These are phyloP conservation scores for Omphalea diandra DNA, from an alignment of 441 rosid genomes.

Conservation along the genomic window DNA sequence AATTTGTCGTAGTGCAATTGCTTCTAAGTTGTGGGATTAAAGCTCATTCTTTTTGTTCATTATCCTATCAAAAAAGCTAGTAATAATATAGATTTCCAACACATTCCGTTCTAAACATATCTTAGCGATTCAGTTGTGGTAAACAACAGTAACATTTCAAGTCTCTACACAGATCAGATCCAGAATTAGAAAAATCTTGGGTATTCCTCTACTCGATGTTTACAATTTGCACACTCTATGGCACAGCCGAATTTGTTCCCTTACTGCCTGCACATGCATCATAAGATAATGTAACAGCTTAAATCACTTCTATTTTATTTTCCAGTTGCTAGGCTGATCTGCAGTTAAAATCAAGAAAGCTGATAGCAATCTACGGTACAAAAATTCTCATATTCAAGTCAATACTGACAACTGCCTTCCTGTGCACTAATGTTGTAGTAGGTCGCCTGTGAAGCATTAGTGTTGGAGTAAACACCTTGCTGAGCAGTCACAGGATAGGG, in stretches of 20 bases:
- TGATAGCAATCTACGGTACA: constrained; percentile 28
- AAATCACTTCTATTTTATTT: constrained; percentile 16
- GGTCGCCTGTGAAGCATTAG: constrained; percentile 17
- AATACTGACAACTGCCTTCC: constrained; percentile 39
- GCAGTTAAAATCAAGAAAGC: neutral
- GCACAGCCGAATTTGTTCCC: constrained; percentile 2
- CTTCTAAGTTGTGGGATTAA: too few species aligned
- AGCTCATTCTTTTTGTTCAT: too few species aligned
- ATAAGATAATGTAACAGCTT: neutral
- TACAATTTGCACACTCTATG: constrained; percentile 20
- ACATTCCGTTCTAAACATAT: neutral
- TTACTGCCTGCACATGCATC: neutral
- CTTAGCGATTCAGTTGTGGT: neutral
- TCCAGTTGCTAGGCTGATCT: constrained; percentile 10
- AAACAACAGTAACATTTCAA: neutral
- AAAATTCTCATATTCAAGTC: constrained; percentile 28
- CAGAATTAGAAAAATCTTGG: neutral
- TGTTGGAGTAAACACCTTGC: constrained; percentile 26
- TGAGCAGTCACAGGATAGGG: constrained; percentile 18
- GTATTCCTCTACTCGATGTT: constrained; percentile 11
- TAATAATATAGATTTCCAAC: neutral
- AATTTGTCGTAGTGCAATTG: too few species aligned
- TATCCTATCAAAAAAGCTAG: too few species aligned
- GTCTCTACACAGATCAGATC: too few species aligned
- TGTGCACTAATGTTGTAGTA: constrained; percentile 29